Percentiles rank a stretch among this genome's conserved stretches.
phyloP scores from a whole-genome alignment of 495 filamentous ascomycete species.

The Corynascus novoguineensis region DNA sequence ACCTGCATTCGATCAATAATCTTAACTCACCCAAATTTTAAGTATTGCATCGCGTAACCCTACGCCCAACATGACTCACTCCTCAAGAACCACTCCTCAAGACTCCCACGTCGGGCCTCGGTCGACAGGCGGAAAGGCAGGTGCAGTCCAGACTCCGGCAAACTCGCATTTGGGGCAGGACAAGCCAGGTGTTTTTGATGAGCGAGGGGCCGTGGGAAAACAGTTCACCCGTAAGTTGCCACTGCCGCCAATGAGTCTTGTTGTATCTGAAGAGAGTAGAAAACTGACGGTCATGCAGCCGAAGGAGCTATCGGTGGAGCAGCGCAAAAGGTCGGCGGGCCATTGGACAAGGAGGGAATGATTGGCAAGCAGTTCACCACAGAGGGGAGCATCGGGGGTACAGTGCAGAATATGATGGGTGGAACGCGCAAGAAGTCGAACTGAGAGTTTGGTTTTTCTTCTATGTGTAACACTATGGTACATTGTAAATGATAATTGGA shows the following conservation, averaged over 20 bases:
- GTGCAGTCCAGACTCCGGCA: conserved; percentile 18
- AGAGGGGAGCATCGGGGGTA: conserved; percentile 42
- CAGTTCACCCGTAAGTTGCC: conserved; percentile 31
- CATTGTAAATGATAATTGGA: too few relatives aligned
- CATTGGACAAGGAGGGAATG: conserved; percentile 42
- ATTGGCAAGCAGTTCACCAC: conserved; percentile 49
- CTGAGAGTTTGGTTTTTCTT: background rate
- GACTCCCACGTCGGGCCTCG: conserved; percentile 19
- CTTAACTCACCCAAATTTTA: background rate
- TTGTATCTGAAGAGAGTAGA: background rate
- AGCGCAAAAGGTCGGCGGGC: conserved; percentile 50
- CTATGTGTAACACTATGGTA: too few relatives aligned
- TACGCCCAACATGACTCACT: conserved; percentile 4
- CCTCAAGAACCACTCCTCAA: conserved; percentile 6
- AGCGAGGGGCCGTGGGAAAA: conserved; percentile 33
- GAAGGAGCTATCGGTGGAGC: conserved; percentile 49
- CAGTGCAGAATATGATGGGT: conserved; percentile 35
- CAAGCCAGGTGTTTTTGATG: conserved; percentile 32
- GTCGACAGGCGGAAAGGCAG: conserved; percentile 22
- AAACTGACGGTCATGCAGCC: conserved; percentile 19
- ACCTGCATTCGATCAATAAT: background rate
- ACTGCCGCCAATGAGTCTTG: too few relatives aligned
- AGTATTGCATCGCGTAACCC: background rate
- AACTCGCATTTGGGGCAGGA: conserved; percentile 18
- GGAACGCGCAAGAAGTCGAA: conserved; percentile 21